Conservation (phyloP, 768 basidiomycete genomes). For the Hericium alpestre region DNA sequence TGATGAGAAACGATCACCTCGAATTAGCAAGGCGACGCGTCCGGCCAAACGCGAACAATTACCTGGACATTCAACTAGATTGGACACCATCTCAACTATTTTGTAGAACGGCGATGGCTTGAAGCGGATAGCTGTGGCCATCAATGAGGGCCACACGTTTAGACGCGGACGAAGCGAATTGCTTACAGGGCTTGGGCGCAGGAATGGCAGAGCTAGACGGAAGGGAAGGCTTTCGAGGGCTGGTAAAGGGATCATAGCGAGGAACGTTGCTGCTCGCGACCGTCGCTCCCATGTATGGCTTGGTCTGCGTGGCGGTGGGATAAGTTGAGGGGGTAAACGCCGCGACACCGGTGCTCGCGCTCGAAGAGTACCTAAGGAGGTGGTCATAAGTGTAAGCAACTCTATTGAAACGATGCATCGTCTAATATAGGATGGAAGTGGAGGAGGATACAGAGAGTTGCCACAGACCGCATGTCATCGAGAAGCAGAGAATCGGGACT, state of each 20-base stretch:
- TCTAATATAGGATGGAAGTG: neutral
- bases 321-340: neutral
- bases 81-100: constrained; percentile 55
- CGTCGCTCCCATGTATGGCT: constrained; percentile 10
- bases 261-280: constrained; percentile 26
- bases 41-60: neutral
- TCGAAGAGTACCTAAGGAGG: neutral
- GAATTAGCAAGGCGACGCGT: no score
- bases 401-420: neutral
- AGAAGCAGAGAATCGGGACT: constrained; percentile 26
- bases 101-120: constrained; percentile 72
- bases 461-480: neutral
- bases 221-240: constrained; percentile 5
- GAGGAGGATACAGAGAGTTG: neutral
- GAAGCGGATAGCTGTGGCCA: constrained; percentile 52
- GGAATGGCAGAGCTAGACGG: neutral
- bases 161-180: no score
- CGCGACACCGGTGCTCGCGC: neutral
- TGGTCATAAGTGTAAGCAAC: neutral
- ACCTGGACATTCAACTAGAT: constrained; percentile 74
- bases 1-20: constrained; percentile 16
- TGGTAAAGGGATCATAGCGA: constrained; percentile 36
- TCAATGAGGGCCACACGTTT: no score
- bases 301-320: neutral
- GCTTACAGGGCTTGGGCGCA: no score